These are phyloP conservation scores for Pezicula radicicola DNA, from an alignment of 2,329 filamentous ascomycete genomes.

Conservation along the genomic window DNA sequence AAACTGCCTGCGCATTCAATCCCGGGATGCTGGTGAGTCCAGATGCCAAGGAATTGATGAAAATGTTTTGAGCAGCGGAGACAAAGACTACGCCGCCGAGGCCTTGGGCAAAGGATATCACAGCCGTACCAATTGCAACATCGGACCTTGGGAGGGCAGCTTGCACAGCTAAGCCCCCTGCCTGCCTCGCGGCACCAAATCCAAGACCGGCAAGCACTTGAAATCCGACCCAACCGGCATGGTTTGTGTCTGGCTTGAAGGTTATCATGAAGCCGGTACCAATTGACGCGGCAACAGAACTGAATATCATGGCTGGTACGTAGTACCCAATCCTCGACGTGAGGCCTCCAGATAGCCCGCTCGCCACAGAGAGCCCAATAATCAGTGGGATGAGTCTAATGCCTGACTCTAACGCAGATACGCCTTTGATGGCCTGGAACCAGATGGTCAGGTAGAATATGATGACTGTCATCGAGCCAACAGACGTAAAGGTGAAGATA, in stretches of 20 bases:
- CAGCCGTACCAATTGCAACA: conserved; percentile 14
- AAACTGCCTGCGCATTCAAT: too few species aligned
- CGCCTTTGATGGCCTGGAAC: conserved; percentile 38
- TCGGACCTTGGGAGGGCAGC: conserved; percentile 17
- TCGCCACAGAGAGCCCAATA: conserved; percentile 18
- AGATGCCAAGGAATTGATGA: too few species aligned
- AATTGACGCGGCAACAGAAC: conserved; percentile 35
- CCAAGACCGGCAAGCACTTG: conserved; percentile 12
- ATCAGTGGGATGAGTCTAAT: conserved; percentile 32
- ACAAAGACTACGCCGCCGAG: conserved; percentile 3
- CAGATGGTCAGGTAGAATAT: conserved; percentile 42
- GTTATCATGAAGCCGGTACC: conserved; percentile 50
- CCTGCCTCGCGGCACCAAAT: conserved; percentile 14
- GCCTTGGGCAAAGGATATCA: conserved; percentile 16
- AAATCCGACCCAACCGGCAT: conserved; percentile 27
- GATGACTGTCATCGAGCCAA: conserved; percentile 8
- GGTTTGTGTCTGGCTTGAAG: conserved; percentile 40
- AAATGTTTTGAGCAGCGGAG: too few species aligned
- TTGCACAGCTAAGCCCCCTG: conserved; percentile 14
- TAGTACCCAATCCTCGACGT: conserved; percentile 49
- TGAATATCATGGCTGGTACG: conserved; percentile 51
- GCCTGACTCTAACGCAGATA: conserved; percentile 35
- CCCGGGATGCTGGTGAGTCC: too few species aligned
- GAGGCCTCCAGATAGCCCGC: neutral
- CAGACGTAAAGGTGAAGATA: conserved; percentile 25